These are phyloP conservation scores for Hippophae gyantsensis DNA, from an alignment of 306 rosid species.

Conservation along the genomic window DNA sequence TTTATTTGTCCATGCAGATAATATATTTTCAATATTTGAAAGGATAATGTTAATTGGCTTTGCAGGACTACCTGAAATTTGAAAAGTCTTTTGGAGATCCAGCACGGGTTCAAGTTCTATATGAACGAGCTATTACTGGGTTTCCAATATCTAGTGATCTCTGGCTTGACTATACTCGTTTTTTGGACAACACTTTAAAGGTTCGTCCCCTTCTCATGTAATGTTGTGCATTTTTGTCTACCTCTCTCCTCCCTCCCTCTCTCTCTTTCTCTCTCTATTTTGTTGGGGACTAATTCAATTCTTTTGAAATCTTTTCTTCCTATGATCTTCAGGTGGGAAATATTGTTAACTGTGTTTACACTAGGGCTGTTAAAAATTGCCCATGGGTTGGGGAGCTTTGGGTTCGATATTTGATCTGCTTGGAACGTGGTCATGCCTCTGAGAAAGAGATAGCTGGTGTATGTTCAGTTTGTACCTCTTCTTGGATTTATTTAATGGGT, in stretches of 20 bases:
- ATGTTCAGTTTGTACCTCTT: constrained; percentile 28
- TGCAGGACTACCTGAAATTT: constrained; percentile 77
- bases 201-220: constrained; percentile 20
- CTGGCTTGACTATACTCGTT: constrained; percentile 76
- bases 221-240: neutral
- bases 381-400: constrained; percentile 89
- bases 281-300: constrained; percentile 3
- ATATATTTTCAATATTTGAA: neutral
- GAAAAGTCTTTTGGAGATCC: constrained; percentile 76
- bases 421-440: constrained; percentile 71
- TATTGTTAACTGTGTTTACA: constrained; percentile 47
- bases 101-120: constrained; percentile 65
- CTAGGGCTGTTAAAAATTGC: constrained; percentile 82
- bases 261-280: neutral
- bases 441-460: constrained; percentile 67
- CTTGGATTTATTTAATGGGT: neutral
- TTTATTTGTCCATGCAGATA: neutral
- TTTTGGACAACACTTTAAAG: constrained; percentile 85
- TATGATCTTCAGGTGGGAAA: constrained; percentile 49
- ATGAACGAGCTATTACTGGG: constrained; percentile 75
- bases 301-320: constrained; percentile 7
- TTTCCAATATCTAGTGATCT: constrained; percentile 70
- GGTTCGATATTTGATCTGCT: constrained; percentile 63
- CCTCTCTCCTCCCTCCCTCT: constrained; percentile 1
- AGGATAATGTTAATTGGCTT: constrained; percentile 6